These are phyloP conservation scores for Cytospora mali DNA, from an alignment of 2,329 filamentous ascomycete genomes.

Conservation along the genomic window DNA sequence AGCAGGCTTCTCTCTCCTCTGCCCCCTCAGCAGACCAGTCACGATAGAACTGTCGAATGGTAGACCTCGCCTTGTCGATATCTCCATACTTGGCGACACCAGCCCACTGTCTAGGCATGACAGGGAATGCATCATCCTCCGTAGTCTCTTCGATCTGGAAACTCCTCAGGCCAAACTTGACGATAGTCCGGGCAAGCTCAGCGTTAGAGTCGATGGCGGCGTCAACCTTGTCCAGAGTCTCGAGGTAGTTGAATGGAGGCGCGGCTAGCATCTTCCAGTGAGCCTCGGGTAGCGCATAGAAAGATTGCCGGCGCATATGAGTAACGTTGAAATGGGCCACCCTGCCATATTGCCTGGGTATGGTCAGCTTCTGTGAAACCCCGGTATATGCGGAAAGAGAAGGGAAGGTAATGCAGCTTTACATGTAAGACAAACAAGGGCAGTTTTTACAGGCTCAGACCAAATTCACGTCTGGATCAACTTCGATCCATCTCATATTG, in stretches of 20 bases:
- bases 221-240: constrained; percentile 78
- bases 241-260: constrained; percentile 80
- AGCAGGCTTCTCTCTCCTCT: constrained; percentile 74
- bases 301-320: constrained; percentile 85
- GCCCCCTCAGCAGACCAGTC: constrained; percentile 87
- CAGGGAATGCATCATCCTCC: constrained; percentile 44
- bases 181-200: constrained; percentile 76
- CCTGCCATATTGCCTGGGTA: constrained; percentile 75
- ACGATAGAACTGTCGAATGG: constrained; percentile 88
- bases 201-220: constrained; percentile 89
- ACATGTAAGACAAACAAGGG: neutral
- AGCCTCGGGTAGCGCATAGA: constrained; percentile 82
- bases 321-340: constrained; percentile 88
- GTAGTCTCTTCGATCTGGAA: constrained; percentile 55
- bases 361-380: constrained; percentile 26
- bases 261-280: constrained; percentile 84
- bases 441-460: neutral
- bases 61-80: constrained; percentile 89
- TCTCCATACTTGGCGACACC: constrained; percentile 72
- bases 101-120: constrained; percentile 66
- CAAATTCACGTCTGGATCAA: neutral
- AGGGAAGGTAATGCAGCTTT: neutral
- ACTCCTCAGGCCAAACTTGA: constrained; percentile 66
- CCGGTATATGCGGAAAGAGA: neutral
- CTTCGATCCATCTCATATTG: neutral